These are phyloP conservation scores for Tricholoma terreum DNA, from an alignment of 768 basidiomycete genomes.

Conservation along the genomic window DNA sequence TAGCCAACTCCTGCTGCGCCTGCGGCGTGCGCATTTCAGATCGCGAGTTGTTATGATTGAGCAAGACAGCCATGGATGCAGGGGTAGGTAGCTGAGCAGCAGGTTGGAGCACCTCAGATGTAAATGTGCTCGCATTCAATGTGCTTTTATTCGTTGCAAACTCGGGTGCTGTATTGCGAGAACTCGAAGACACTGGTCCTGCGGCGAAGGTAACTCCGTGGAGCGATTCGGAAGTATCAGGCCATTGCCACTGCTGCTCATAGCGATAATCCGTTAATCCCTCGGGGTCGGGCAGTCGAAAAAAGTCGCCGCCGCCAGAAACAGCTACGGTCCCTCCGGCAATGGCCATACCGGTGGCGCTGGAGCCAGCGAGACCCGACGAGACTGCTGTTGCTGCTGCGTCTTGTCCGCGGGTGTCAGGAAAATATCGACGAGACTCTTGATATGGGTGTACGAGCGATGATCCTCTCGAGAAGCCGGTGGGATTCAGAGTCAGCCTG, in stretches of 20 bases:
- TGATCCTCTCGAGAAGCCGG: slow-evolving; percentile 52
- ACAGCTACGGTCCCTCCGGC: slow-evolving; percentile 31
- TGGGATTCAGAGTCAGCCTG: slow-evolving; percentile 31
- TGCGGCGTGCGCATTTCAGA: slow-evolving; percentile 24
- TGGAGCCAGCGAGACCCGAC: slow-evolving; percentile 31
- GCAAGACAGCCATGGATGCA: slow-evolving; percentile 45
- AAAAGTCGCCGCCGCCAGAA: slow-evolving; percentile 19
- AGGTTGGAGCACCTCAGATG: slow-evolving; percentile 31
- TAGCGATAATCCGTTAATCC: slow-evolving; percentile 35
- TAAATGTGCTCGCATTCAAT: slow-evolving; percentile 5
- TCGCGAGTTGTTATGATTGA: slow-evolving; percentile 33
- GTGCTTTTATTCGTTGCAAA: slow-evolving; percentile 29
- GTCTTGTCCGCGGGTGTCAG: slow-evolving; percentile 37
- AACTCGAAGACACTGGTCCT: not conserved
- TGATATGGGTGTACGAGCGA: slow-evolving; percentile 42
- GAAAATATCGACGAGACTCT: slow-evolving; percentile 37
- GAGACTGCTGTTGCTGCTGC: slow-evolving; percentile 22
- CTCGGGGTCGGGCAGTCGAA: slow-evolving; percentile 31
- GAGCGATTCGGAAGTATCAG: slow-evolving; percentile 18
- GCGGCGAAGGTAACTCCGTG: slow-evolving; percentile 29
- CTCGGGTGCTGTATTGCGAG: not conserved
- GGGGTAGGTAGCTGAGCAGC: slow-evolving; percentile 43
- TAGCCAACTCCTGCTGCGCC: not conserved
- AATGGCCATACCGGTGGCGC: slow-evolving; percentile 46
- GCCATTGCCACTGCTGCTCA: slow-evolving; percentile 27